Percentiles rank a stretch among this genome's conserved stretches.
Conservation (phyloP, 2,329 filamentous ascomycete genomes). For the Magnaporthiopsis rhizophila region DNA sequence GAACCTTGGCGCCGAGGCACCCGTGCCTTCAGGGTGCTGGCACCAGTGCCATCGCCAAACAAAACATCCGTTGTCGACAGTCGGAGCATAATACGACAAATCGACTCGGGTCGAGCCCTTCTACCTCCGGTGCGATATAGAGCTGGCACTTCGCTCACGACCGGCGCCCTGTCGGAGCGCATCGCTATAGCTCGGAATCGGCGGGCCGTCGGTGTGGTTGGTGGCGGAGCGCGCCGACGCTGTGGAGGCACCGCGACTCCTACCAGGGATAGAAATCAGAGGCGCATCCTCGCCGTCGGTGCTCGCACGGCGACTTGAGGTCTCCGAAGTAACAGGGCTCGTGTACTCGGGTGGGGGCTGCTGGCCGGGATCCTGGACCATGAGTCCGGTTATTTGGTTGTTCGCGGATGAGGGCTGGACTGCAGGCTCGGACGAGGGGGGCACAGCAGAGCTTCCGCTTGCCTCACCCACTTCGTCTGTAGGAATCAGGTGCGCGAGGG, state of each 20-base stretch:
- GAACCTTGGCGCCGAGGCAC: background rate
- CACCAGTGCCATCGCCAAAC: background rate
- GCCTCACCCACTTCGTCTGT: conserved; percentile 65
- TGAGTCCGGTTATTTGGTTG: background rate
- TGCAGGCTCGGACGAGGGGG: conserved; percentile 13
- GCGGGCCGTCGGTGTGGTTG: conserved; percentile 35
- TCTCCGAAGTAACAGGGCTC: conserved; percentile 55
- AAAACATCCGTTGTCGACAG: background rate
- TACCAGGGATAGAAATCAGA: conserved; percentile 37
- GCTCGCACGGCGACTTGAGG: conserved; percentile 47
- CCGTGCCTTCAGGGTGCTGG: background rate
- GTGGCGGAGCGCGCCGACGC: conserved; percentile 23
- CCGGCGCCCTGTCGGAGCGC: conserved; percentile 52
- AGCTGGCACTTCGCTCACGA: conserved; percentile 36
- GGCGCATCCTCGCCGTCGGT: conserved; percentile 48
- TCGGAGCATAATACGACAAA: background rate
- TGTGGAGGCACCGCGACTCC: conserved; percentile 42
- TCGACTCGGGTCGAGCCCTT: background rate
- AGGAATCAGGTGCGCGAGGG: conserved; percentile 74
- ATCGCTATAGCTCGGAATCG: conserved; percentile 77
- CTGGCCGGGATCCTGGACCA: conserved; percentile 44
- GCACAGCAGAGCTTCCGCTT: conserved; percentile 35
- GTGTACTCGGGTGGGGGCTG: conserved; percentile 67
- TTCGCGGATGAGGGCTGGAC: background rate
- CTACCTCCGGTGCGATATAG: conserved; percentile 12